These are phyloP conservation scores for Angophora floribunda DNA, from an alignment of 345 rosid genomes.

Conservation along the genomic window DNA sequence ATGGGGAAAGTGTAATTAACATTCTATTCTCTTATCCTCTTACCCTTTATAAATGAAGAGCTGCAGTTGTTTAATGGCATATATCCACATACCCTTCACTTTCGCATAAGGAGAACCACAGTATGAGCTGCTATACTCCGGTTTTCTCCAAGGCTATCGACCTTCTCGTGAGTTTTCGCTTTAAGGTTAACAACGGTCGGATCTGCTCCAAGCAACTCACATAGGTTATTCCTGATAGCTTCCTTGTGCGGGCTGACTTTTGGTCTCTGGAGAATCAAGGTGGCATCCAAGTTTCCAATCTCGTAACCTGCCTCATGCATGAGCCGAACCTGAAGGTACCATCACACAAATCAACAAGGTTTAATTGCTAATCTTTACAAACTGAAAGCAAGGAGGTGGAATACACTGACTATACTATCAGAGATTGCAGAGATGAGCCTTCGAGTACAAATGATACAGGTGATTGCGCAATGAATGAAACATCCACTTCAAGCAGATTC, in stretches of 20 bases:
- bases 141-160: slow-evolving; percentile 94
- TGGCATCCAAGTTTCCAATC: slow-evolving; percentile 93
- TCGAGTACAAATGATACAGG: background rate
- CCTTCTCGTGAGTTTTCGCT: slow-evolving; percentile 96
- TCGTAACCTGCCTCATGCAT: slow-evolving; percentile 93
- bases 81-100: slow-evolving; percentile 8
- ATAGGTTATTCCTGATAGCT: slow-evolving; percentile 54
- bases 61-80: background rate
- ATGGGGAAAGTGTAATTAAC: background rate
- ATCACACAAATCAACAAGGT: background rate
- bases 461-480: background rate
- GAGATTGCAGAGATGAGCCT: background rate
- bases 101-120: slow-evolving; percentile 80
- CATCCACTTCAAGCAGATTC: background rate
- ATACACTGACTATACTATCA: background rate
- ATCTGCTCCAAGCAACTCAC: slow-evolving; percentile 74
- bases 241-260: slow-evolving; percentile 91
- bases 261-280: slow-evolving; percentile 90
- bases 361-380: background rate
- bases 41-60: background rate
- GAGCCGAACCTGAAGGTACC: slow-evolving; percentile 29
- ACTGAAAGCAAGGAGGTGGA: background rate
- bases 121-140: slow-evolving; percentile 98
- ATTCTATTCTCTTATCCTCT: background rate
- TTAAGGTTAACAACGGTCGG: slow-evolving; percentile 69